phyloP scores from a whole-genome alignment of 345 rosid species.

The Brassica napus region Da-Ae NC_063439.1:28858501-28859000 shows the following conservation, averaged over 20 bases:
- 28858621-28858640: not conserved
- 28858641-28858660: slow-evolving; percentile 76
- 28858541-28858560: not conserved
- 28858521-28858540: not conserved
- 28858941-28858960: slow-evolving; percentile 96
- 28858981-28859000: slow-evolving; percentile 77
- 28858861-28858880: slow-evolving; percentile 92
- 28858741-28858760: slow-evolving; percentile 31
- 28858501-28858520: slow-evolving; percentile 41
- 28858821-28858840: slow-evolving; percentile 95
- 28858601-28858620: no score
- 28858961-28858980: slow-evolving; percentile 73
- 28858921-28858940: slow-evolving; percentile 86
- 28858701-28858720: slow-evolving; percentile 88
- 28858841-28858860: slow-evolving; percentile 89
- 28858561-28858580: not conserved
- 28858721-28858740: slow-evolving; percentile 43
- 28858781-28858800: slow-evolving; percentile 76
- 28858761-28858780: slow-evolving; percentile 80
- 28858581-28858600: not conserved
- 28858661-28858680: slow-evolving; percentile 89
- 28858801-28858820: slow-evolving; percentile 77
- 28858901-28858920: slow-evolving; percentile 73
- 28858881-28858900: slow-evolving; percentile 58
- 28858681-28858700: slow-evolving; percentile 75